phyloP scores from a whole-genome alignment of 345 rosid species.

The Ceriops tagal region DNA sequence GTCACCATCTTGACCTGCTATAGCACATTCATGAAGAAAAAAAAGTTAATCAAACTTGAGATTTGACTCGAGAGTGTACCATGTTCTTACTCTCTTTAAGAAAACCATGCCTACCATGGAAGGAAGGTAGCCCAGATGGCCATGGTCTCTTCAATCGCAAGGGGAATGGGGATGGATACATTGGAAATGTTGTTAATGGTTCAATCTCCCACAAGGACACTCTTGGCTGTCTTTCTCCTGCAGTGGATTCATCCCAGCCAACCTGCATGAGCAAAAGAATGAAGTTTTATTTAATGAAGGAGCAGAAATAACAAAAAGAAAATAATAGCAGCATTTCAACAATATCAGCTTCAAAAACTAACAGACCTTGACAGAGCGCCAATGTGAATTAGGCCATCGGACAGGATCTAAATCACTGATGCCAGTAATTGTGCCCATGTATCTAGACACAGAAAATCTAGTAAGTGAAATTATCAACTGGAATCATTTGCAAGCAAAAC shows the following conservation, averaged over 20 bases:
- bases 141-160: constrained; percentile 45
- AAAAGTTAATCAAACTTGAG: background rate
- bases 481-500: background rate
- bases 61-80: background rate
- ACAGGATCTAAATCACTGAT: constrained; percentile 61
- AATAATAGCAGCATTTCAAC: background rate
- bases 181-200: constrained; percentile 47
- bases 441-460: constrained; percentile 31
- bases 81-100: background rate
- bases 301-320: background rate
- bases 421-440: constrained; percentile 77
- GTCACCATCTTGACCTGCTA: constrained; percentile 33
- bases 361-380: constrained; percentile 65
- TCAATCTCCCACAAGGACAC: constrained; percentile 56
- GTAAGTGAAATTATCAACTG: constrained; percentile 2
- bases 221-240: constrained; percentile 56
- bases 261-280: constrained; percentile 29
- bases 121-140: constrained; percentile 42
- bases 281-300: background rate
- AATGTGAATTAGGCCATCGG: constrained; percentile 73
- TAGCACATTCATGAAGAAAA: constrained; percentile 1
- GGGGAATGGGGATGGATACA: constrained; percentile 49
- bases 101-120: constrained; percentile 29
- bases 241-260: constrained; percentile 57
- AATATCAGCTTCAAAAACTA: background rate